Base-by-base conservation (phyloP, 768 basidiomycete species). In the Mycena epipterygia region DNA sequence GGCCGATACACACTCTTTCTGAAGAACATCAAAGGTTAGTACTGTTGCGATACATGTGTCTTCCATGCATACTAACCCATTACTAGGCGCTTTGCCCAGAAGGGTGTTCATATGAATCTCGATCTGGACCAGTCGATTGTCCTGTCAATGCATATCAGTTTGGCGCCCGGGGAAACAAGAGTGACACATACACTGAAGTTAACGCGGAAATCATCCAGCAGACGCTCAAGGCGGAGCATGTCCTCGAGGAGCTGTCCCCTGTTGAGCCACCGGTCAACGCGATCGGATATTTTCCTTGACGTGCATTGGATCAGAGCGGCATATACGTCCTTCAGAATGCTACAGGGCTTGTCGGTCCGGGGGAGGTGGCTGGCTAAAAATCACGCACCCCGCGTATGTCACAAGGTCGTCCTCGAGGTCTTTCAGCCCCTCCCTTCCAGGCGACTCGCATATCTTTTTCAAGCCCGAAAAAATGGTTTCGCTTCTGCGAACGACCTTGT, bases 31-130 rank as follows among this genome's bases (percentile, higher is more conserved):
- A 11, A 46, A 56, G 64, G 72, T 73, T 21, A 69, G 64, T 17
- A 3, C 23, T 29, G 1, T 0, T 16, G 21, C 56, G 14, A 1
- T 35, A 16, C 27, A 39, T n/a, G 9, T 16, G 1, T 35, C n/a
- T 48, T 58, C 37, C 17, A 16, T 0, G 42, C 44, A 14, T 49
- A 56, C 67, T 69, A 25, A 73, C 72, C 53, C 51, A 17, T 16
- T 57, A 21, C 32, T 52, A 49, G 64, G 68, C 1, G 59, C 56
- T 32, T 39, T 66, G 12, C 68, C 64, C 44, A 70, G 29, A 29
- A 73, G 48, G 30, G 68, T 73, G 41, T 73, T 73, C 68, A 73
- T 70, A 16, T 73, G 64, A 41, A 73, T 66, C 44, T 73, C 72
- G 13, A 73, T 62, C 27, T 66, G 64, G 9, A 73, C 68, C 27